These are phyloP conservation scores for Acanthochlamys bracteata DNA, from an alignment of 106 monocot species.

Conservation along the genomic window DNA sequence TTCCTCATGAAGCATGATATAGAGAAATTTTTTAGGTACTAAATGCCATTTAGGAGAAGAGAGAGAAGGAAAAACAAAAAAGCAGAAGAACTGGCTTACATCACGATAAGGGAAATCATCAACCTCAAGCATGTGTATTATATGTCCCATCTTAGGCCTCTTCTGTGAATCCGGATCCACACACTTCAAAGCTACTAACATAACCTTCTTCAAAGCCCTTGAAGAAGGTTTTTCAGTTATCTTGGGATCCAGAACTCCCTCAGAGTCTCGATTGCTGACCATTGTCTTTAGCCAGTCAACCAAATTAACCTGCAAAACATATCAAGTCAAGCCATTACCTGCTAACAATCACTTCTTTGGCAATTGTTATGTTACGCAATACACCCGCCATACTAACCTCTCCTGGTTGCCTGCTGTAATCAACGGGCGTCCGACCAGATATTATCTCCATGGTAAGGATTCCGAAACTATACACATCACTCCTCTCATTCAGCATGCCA, in stretches of 20 bases:
- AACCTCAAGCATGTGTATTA: slow-evolving; percentile 33
- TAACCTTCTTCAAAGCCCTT: slow-evolving; percentile 28
- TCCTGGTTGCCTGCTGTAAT: slow-evolving; percentile 18
- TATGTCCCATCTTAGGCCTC: slow-evolving; percentile 33
- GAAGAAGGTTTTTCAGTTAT: slow-evolving; percentile 25
- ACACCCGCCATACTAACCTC: slow-evolving; percentile 10
- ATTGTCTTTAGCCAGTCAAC: slow-evolving; percentile 44
- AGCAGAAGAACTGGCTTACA: not conserved
- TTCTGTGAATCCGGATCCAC: slow-evolving; percentile 34
- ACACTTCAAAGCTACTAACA: slow-evolving; percentile 31
- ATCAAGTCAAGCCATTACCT: not conserved
- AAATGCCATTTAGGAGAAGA: not conserved
- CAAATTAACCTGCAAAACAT: slow-evolving; percentile 27
- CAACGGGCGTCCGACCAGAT: slow-evolving; percentile 16
- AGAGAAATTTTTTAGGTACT: too few species aligned
- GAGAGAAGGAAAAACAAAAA: not conserved
- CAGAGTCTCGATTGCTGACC: slow-evolving; percentile 26
- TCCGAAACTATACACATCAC: slow-evolving; percentile 27
- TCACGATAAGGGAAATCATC: slow-evolving; percentile 23
- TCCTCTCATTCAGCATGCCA: slow-evolving; percentile 25
- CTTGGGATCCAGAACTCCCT: slow-evolving; percentile 36
- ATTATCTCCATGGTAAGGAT: slow-evolving; percentile 23
- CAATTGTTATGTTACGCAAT: not conserved
- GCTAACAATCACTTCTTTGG: not conserved
- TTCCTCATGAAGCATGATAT: too few species aligned